These are phyloP conservation scores for Lactarius sp. DNA, from an alignment of 768 basidiomycete genomes.

Conservation along the genomic window DNA sequence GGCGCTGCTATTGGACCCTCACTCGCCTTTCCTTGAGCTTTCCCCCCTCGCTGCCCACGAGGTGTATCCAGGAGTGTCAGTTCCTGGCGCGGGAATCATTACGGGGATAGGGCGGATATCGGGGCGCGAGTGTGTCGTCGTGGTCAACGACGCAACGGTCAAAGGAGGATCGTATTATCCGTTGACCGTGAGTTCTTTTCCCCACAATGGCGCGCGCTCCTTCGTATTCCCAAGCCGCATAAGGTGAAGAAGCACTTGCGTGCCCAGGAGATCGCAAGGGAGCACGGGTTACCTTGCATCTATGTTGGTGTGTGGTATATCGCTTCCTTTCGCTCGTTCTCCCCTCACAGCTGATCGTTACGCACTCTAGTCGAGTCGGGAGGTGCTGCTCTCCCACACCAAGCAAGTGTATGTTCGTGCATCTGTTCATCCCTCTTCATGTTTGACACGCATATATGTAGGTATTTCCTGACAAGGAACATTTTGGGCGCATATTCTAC, in stretches of 20 bases:
- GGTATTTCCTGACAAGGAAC: slow-evolving; percentile 91
- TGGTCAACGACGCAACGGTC: slow-evolving; percentile 93
- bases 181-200: slow-evolving; percentile 50
- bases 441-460: slow-evolving; percentile 26
- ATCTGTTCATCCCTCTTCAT: background rate
- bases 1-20: slow-evolving; percentile 71
- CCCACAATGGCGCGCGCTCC: background rate
- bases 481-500: slow-evolving; percentile 95
- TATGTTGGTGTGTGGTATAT: slow-evolving; percentile 66
- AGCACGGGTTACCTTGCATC: slow-evolving; percentile 85
- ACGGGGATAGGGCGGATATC: slow-evolving; percentile 71
- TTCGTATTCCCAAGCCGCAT: background rate
- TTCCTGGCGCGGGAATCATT: slow-evolving; percentile 88
- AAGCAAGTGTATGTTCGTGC: slow-evolving; percentile 61
- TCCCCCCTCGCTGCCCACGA: slow-evolving; percentile 83
- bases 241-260: slow-evolving; percentile 93
- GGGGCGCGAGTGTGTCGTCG: slow-evolving; percentile 79
- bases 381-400: slow-evolving; percentile 87
- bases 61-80: slow-evolving; percentile 67
- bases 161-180: slow-evolving; percentile 94
- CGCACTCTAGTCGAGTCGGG: slow-evolving; percentile 75
- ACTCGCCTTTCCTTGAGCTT: slow-evolving; percentile 86
- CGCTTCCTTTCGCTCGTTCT: slow-evolving; percentile 14
- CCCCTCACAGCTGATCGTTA: background rate
- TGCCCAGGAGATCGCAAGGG: slow-evolving; percentile 91